Conservation (phyloP, 345 rosid species). For the Eutrema heterophyllum region DNA sequence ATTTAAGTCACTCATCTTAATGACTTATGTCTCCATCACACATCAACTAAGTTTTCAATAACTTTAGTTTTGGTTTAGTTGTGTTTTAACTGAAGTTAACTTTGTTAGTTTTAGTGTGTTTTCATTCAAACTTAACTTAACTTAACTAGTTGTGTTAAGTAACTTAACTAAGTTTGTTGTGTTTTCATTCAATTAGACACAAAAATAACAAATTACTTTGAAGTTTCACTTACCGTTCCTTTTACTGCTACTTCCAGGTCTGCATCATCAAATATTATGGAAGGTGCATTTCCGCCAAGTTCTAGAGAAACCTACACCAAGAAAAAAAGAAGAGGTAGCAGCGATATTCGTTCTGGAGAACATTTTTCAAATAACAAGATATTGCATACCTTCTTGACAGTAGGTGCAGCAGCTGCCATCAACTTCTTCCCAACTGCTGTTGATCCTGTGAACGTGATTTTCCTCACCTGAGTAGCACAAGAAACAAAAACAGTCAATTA, state of each 20-base stretch:
- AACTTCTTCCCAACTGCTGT: conserved; percentile 96
- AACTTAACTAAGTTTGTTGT: too few relatives aligned
- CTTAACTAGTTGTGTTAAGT: too few relatives aligned
- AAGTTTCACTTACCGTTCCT: conserved; percentile 53
- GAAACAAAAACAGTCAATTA: conserved; percentile 13
- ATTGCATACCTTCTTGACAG: conserved; percentile 74
- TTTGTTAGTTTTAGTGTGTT: too few relatives aligned
- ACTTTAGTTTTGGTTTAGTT: too few relatives aligned
- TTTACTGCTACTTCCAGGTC: conserved; percentile 89
- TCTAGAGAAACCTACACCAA: conserved; percentile 71
- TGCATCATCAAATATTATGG: conserved; percentile 95
- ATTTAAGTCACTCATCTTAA: too few relatives aligned
- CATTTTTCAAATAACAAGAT: background rate
- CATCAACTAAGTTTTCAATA: too few relatives aligned
- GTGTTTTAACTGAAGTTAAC: too few relatives aligned
- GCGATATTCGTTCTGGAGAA: background rate
- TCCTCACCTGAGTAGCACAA: conserved; percentile 60
- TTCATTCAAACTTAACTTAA: too few relatives aligned
- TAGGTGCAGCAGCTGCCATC: conserved; percentile 94
- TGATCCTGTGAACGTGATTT: conserved; percentile 94
- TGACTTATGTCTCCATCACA: too few relatives aligned
- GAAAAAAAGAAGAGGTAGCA: conserved; percentile 18
- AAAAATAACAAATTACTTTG: too few relatives aligned
- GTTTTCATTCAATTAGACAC: too few relatives aligned
- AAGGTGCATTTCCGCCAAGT: conserved; percentile 98